Base-by-base conservation (phyloP, 1,284 basidiomycete species). In the Pascua sp. region DNA sequence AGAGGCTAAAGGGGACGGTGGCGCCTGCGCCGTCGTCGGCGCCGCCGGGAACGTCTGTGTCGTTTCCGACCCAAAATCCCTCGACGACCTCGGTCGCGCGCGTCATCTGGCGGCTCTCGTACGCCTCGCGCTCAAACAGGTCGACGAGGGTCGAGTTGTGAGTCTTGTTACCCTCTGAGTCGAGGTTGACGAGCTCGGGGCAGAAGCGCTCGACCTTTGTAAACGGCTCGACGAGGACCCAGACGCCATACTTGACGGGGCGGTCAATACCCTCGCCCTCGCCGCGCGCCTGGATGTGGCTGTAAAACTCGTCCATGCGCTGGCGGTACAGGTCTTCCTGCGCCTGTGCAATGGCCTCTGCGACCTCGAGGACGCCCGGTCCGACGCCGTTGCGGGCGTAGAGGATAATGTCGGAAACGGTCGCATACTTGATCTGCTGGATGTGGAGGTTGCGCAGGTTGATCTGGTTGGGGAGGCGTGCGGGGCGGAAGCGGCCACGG, bases 381-480 rank as follows among this genome's bases (percentile, higher is more conserved):
- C 64, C 63, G 5, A 69, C 62, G 1, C 74, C 79, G 41, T 83
- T 72, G 68, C 81, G 82, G n/a, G 87, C 88, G 76, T 94, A 95
- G 48, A 95, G 79, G 60, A 94, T 85, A 60, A 96, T 84, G 72
- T 96, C 92, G 49, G 89, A 91, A 42, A 96, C 81, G 2, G 89
- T 89, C 0, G 90, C 86, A 70, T 92, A 93, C 66, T 94, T 91
- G 67, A 83, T 83, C 80, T 80, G 78, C 71, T 76, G 81, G 67
- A 70, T 77, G 60, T 76, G 69, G 5, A 78, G 64, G 55, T 78
- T 78, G 17, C 76, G 65, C 40, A 78, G 56, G 57, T 77, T 77
- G 60, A 78, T 75, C 59, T 75, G 68, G 41, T 67, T 63, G 1
- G 74, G 73, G 36, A 78, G 61, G 44, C 67, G 66, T 1, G 73